Percentiles rank a stretch among this genome's conserved stretches.
Evolutionary conservation across 2,329 filamentous ascomycete species (phyloP).

Genomic region (Aspergillus brunneoviolaceus): DNA sequence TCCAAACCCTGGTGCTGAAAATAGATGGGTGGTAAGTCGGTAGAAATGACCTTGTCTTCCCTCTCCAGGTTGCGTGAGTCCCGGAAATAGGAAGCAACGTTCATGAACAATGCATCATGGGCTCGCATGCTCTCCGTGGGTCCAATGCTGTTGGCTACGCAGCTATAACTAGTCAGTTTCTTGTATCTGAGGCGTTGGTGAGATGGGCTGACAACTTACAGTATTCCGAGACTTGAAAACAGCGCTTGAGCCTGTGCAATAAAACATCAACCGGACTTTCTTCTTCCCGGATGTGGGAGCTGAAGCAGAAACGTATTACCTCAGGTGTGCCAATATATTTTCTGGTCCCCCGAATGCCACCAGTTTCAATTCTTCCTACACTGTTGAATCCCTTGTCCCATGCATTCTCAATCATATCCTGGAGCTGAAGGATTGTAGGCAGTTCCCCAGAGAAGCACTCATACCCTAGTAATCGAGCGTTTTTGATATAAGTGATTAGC

Average conservation of each 20-base stretch:
- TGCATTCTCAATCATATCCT: slow-evolving; percentile 80
- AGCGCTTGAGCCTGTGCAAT: slow-evolving; percentile 69
- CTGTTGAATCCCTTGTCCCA: slow-evolving; percentile 84
- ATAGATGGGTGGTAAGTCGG: slow-evolving; percentile 78
- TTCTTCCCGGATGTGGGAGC: neutral
- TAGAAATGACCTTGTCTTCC: slow-evolving; percentile 65
- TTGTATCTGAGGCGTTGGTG: neutral
- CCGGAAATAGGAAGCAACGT: slow-evolving; percentile 74
- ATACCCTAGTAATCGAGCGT: slow-evolving; percentile 55
- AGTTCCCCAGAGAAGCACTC: slow-evolving; percentile 61
- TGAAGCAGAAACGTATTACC: slow-evolving; percentile 46
- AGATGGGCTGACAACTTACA: slow-evolving; percentile 45
- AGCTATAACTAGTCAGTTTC: slow-evolving; percentile 37
- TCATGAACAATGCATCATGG: slow-evolving; percentile 60
- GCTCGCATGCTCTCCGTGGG: slow-evolving; percentile 47
- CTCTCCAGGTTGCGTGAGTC: slow-evolving; percentile 50
- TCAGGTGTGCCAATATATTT: slow-evolving; percentile 96
- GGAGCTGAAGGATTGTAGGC: slow-evolving; percentile 77
- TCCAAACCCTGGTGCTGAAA: slow-evolving; percentile 73
- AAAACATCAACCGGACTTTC: slow-evolving; percentile 9
- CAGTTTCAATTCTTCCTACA: slow-evolving; percentile 74
- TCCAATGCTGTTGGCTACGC: slow-evolving; percentile 61
- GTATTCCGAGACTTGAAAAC: slow-evolving; percentile 67
- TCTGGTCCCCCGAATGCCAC: slow-evolving; percentile 80
- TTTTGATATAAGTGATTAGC: slow-evolving; percentile 75